Evolutionary conservation across 495 filamentous ascomycete genomes (phyloP).

Genomic region (Penicillium egyptiacum): DNA sequence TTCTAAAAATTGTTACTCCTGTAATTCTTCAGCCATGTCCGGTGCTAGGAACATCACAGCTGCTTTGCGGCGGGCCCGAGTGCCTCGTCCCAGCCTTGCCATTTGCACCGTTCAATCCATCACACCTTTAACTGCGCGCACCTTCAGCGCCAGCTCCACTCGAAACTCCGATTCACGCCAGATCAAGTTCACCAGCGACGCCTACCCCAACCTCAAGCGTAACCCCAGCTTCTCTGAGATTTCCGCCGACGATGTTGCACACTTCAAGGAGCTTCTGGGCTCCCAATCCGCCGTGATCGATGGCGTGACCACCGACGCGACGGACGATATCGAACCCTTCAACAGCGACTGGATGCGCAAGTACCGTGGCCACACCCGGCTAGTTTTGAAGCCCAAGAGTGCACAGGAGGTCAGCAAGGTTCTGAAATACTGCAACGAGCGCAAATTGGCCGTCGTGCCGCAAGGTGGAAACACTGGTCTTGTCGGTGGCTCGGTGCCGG

Average conservation of each 20-base stretch:
- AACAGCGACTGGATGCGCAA: slow-evolving; percentile 99
- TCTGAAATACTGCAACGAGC: slow-evolving; percentile 88
- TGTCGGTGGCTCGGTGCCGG: slow-evolving; percentile 90
- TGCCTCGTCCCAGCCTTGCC: slow-evolving; percentile 35
- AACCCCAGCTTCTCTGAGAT: slow-evolving; percentile 69
- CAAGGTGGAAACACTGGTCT: slow-evolving; percentile 96
- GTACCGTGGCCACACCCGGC: slow-evolving; percentile 83
- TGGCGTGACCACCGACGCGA: slow-evolving; percentile 67
- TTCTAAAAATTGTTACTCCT: slow-evolving; percentile 14
- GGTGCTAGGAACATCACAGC: slow-evolving; percentile 38
- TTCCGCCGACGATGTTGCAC: slow-evolving; percentile 71
- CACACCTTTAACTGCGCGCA: slow-evolving; percentile 28
- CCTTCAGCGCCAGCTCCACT: slow-evolving; percentile 38
- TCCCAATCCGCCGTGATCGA: slow-evolving; percentile 78
- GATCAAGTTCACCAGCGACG: slow-evolving; percentile 76
- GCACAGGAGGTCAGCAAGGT: slow-evolving; percentile 86
- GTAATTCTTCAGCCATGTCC: slow-evolving; percentile 34
- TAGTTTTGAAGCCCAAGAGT: slow-evolving; percentile 81
- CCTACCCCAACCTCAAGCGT: slow-evolving; percentile 80
- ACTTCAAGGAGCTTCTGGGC: slow-evolving; percentile 76
- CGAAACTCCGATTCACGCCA: slow-evolving; percentile 43
- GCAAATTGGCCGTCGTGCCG: slow-evolving; percentile 89
- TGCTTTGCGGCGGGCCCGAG: slow-evolving; percentile 42
- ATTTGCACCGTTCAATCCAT: slow-evolving; percentile 26
- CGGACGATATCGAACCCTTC: slow-evolving; percentile 84